These are phyloP conservation scores for Solanum clarkiae DNA, from an alignment of 257 asterid genomes.

Conservation along the genomic window DNA sequence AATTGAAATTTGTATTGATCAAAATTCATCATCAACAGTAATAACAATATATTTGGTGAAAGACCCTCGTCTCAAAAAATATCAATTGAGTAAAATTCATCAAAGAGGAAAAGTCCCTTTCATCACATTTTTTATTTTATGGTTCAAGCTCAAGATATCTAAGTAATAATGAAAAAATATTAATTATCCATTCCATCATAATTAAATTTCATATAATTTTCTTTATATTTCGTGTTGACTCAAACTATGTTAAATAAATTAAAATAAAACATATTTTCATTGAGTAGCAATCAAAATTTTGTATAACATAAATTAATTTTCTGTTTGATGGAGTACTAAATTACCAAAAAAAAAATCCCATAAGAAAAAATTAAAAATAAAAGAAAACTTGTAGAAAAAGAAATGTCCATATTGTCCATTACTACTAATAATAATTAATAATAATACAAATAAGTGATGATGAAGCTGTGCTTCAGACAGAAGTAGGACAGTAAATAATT, in stretches of 20 bases:
- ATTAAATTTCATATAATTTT: background rate
- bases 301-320: no score
- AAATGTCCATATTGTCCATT: background rate
- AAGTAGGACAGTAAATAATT: background rate
- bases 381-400: constrained; percentile 6
- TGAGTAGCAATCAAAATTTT: no score
- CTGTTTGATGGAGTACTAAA: background rate
- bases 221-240: background rate
- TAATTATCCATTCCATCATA: background rate
- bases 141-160: background rate
- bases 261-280: background rate
- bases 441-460: background rate
- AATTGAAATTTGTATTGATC: background rate
- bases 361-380: background rate
- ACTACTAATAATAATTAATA: background rate
- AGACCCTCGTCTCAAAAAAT: no score
- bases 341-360: background rate
- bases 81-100: no score
- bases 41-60: no score
- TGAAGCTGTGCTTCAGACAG: background rate
- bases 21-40: no score
- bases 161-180: background rate
- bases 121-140: background rate
- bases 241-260: background rate
- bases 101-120: background rate